Evolutionary conservation across 2,329 filamentous ascomycete genomes (phyloP).

Genomic region (Exophiala viscosa): DNA sequence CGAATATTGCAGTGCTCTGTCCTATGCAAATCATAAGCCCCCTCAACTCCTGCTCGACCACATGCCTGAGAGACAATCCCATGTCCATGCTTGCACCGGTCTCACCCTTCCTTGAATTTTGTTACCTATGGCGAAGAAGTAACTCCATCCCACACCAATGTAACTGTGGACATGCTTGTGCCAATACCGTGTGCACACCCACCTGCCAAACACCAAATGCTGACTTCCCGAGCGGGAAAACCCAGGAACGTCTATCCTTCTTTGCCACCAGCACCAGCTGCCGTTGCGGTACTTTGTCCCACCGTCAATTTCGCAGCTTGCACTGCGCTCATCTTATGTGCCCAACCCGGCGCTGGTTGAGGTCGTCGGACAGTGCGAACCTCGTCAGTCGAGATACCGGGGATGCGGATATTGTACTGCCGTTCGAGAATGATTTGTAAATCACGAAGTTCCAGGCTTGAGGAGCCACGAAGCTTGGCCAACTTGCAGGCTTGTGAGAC

Average conservation of each 20-base stretch:
- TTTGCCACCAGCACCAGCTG: conserved; percentile 10
- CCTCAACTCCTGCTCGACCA: too few relatives aligned
- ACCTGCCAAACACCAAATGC: too few relatives aligned
- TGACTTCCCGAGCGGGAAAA: too few relatives aligned
- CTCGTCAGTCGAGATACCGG: conserved; percentile 91
- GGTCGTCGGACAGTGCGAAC: conserved; percentile 91
- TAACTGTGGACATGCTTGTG: too few relatives aligned
- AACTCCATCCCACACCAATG: too few relatives aligned
- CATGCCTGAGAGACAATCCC: too few relatives aligned
- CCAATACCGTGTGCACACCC: too few relatives aligned
- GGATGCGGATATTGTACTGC: conserved; percentile 86
- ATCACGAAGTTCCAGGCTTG: conserved; percentile 83
- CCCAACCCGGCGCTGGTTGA: conserved; percentile 82
- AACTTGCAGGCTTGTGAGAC: conserved; percentile 83
- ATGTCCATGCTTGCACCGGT: too few relatives aligned
- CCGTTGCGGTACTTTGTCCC: conserved; percentile 10
- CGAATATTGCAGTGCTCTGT: too few relatives aligned
- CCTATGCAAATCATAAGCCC: too few relatives aligned
- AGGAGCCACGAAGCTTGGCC: conserved; percentile 86
- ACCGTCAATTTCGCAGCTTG: conserved; percentile 52
- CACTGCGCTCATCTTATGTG: conserved; percentile 94
- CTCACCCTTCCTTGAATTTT: too few relatives aligned
- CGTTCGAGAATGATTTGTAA: conserved; percentile 79
- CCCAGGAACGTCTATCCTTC: conserved; percentile 5
- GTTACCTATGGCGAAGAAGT: too few relatives aligned